phyloP scores from a whole-genome alignment of 2,329 filamentous ascomycete genomes.

The Harringtonia aguacate region DNA sequence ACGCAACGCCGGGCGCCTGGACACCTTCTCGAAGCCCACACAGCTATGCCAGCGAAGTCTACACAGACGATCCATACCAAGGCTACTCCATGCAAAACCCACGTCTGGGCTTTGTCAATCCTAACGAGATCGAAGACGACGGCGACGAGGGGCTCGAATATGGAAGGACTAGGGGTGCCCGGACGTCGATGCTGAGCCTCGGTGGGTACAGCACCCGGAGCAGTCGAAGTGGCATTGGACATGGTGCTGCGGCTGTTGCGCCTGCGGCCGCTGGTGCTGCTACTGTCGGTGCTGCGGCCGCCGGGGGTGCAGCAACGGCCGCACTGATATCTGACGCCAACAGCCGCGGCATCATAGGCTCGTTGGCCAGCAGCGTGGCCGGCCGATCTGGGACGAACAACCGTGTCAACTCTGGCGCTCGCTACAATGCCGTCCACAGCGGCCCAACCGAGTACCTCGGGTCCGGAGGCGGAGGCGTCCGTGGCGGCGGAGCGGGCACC shows the following conservation, averaged over 20 bases:
- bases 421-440: conserved; percentile 46
- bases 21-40: conserved; percentile 38
- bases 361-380: conserved; percentile 25
- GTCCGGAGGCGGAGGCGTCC: no score
- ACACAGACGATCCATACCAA: conserved; percentile 57
- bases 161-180: conserved; percentile 28
- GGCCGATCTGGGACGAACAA: conserved; percentile 24
- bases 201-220: conserved; percentile 32
- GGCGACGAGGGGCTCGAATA: conserved; percentile 72
- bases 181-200: conserved; percentile 50
- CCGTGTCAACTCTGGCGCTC: conserved; percentile 23
- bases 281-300: conserved; percentile 18
- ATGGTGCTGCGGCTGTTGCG: conserved; percentile 35
- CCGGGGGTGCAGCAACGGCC: conserved; percentile 13
- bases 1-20: conserved; percentile 21
- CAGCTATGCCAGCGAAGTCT: conserved; percentile 32
- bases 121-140: conserved; percentile 73
- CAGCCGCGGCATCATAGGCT: conserved; percentile 21
- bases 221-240: conserved; percentile 22
- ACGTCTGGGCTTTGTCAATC: conserved; percentile 54
- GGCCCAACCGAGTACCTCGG: conserved; percentile 9
- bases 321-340: not conserved
- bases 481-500: not conserved
- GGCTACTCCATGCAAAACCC: conserved; percentile 42
- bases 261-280: conserved; percentile 24